A percentile compares a stretch with the other conserved stretches of the same genome.
phyloP scores from a whole-genome alignment of 257 asterid species.

The Nicotiana benthamiana region DNA sequence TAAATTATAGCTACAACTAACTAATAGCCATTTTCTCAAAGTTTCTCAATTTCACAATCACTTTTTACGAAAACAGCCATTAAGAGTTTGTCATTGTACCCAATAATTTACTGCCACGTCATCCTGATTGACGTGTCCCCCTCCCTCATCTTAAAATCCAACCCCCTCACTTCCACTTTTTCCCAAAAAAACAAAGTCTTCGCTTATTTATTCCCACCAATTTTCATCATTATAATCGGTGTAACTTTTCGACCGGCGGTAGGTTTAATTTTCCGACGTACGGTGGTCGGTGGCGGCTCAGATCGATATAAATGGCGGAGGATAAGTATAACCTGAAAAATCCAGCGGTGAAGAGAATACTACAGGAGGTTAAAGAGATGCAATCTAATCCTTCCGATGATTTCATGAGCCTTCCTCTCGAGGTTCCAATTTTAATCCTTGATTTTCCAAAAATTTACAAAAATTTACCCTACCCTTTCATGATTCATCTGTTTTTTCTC shows the following conservation, averaged over 20 bases:
- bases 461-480: background rate
- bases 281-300: background rate
- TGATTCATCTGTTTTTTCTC: background rate
- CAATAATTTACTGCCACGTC: background rate
- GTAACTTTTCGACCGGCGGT: background rate
- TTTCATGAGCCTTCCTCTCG: constrained; percentile 90
- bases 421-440: constrained; percentile 31
- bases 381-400: constrained; percentile 90
- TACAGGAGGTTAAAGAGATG: constrained; percentile 93
- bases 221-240: background rate
- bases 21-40: too few relatives aligned
- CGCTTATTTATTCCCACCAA: background rate
- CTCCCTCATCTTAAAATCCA: background rate
- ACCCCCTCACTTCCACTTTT: too few relatives aligned
- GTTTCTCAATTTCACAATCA: too few relatives aligned
- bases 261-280: background rate
- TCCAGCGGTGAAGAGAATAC: constrained; percentile 87
- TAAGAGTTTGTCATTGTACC: background rate
- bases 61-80: too few relatives aligned
- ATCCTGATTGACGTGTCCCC: background rate
- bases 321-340: constrained; percentile 79
- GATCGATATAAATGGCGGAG: constrained; percentile 42
- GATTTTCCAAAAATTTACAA: background rate
- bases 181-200: background rate
- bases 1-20: too few relatives aligned